Conservation (phyloP, 768 basidiomycete genomes). For the Gautieria morchelliformis region DNA sequence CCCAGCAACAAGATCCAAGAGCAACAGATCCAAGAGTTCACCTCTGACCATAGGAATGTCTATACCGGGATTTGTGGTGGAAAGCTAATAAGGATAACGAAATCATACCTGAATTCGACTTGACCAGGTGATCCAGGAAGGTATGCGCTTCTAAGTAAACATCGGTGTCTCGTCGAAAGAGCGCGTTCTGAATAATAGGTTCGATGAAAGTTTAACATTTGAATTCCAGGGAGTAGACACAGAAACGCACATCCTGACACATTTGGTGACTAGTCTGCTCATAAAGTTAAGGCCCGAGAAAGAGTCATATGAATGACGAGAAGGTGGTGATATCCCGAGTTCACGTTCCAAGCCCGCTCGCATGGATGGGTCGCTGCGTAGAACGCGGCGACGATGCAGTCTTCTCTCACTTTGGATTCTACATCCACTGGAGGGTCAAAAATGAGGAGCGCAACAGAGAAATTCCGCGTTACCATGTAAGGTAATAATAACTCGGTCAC, state of each 20-base stretch:
- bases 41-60: slow-evolving; percentile 24
- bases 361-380: too few relatives aligned
- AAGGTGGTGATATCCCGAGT: not conserved
- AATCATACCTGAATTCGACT: slow-evolving; percentile 12
- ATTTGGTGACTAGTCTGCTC: slow-evolving; percentile 3
- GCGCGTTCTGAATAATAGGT: slow-evolving; percentile 13
- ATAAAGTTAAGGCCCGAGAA: slow-evolving; percentile 11
- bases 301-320: not conserved
- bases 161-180: not conserved
- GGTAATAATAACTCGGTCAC: too few relatives aligned
- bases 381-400: too few relatives aligned
- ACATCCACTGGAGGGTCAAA: too few relatives aligned
- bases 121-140: slow-evolving; percentile 16
- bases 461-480: too few relatives aligned
- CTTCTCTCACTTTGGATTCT: too few relatives aligned
- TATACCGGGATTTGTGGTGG: slow-evolving; percentile 6
- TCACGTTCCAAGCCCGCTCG: too few relatives aligned
- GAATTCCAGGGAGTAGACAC: not conserved
- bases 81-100: not conserved
- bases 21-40: slow-evolving; percentile 27
- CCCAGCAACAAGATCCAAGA: slow-evolving; percentile 23
- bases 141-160: slow-evolving; percentile 7
- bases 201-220: slow-evolving; percentile 9
- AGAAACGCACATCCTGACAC: slow-evolving; percentile 11
- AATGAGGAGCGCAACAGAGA: too few relatives aligned